Base-by-base conservation (phyloP, 768 basidiomycete species). In the Collybiopsis confluens region DNA sequence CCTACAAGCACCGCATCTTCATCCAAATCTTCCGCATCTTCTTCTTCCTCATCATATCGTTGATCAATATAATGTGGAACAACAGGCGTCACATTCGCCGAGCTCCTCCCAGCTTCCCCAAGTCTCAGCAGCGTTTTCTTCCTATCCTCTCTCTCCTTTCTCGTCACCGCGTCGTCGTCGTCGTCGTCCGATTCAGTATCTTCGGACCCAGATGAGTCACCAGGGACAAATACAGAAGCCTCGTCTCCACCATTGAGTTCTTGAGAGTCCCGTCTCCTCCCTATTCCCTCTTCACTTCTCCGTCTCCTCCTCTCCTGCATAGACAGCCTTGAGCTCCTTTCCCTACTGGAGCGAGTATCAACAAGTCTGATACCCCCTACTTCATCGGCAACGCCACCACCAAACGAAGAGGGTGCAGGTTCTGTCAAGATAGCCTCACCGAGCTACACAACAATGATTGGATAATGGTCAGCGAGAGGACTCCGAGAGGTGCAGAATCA, bases 401-500 rank as follows among this genome's bases (percentile, higher is more conserved):
- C n/a, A n/a, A n/a, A n/a, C n/a, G n/a, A n/a, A n/a, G n/a, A n/a
- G n/a, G 70, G 52, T 13, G 69, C 67, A n/a, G 77, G 74, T 56
- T 85, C 83, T 0, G 87, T 83, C 1, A 92, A 74, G 61, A 95
- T 94, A 1, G 91, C 86, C 65, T 95, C 90, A 15, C 84, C 91
- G 11, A 96, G 84, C 88, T 90, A 61, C 10, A 45, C 10, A 33
- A 33, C 13, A 6, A 6, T 24, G 48, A 45, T 38, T 8, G 24
- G 28, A 27, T 30, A 30, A 21, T n/a, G 43, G 27, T 44, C 48
- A 28, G 46, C 44, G 42, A 24, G 36, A 48, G 24, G 20, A 10
- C 41, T 26, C 33, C 20, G 4, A 42, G 35, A 24, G 33, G 54
- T 6, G 37, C 26, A 26, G 16, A 71, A 28, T 83, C 26, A 26